Evolutionary conservation across 495 filamentous ascomycete species (phyloP).

Genomic region (Hypoxylon fuscum): DNA sequence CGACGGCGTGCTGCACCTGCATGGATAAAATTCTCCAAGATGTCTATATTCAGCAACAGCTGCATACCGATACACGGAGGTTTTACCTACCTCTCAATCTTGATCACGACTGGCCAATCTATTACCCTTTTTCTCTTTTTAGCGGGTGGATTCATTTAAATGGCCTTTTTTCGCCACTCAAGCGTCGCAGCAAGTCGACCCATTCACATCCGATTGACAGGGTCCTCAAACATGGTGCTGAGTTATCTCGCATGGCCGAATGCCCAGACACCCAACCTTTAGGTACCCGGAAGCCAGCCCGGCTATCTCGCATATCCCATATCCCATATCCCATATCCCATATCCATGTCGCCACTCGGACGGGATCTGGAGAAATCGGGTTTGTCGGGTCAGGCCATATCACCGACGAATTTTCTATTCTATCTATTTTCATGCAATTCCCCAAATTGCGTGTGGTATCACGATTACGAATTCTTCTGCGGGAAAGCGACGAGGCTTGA

Average conservation of each 20-base stretch:
- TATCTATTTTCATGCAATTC: constrained; percentile 26
- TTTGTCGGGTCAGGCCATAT: constrained; percentile 17
- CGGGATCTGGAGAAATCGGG: constrained; percentile 20
- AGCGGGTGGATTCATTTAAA: constrained; percentile 10
- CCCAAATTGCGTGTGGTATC: constrained; percentile 15
- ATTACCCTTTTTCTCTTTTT: background rate
- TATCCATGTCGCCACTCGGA: constrained; percentile 18
- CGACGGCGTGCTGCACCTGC: constrained; percentile 23
- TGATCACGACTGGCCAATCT: background rate
- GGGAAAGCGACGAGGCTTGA: constrained; percentile 17
- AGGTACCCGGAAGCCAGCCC: constrained; percentile 19
- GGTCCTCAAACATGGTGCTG: constrained; percentile 18
- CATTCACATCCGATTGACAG: constrained; percentile 25
- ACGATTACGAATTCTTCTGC: constrained; percentile 5
- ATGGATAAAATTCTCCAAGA: constrained; percentile 17
- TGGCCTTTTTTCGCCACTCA: constrained; percentile 23
- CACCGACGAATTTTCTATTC: constrained; percentile 8
- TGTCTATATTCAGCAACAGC: constrained; percentile 27
- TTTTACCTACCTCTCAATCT: background rate
- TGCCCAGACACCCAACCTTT: background rate
- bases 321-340: too few species aligned
- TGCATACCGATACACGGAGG: constrained; percentile 22
- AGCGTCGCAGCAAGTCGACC: constrained; percentile 28
- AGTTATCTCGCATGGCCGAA: constrained; percentile 17
- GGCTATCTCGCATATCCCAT: constrained; percentile 38